A percentile compares a stretch with the other conserved stretches of the same genome.
These are phyloP conservation scores for Marasmius oreades DNA, from an alignment of 1,284 basidiomycete species.

Conservation along the genomic window DNA sequence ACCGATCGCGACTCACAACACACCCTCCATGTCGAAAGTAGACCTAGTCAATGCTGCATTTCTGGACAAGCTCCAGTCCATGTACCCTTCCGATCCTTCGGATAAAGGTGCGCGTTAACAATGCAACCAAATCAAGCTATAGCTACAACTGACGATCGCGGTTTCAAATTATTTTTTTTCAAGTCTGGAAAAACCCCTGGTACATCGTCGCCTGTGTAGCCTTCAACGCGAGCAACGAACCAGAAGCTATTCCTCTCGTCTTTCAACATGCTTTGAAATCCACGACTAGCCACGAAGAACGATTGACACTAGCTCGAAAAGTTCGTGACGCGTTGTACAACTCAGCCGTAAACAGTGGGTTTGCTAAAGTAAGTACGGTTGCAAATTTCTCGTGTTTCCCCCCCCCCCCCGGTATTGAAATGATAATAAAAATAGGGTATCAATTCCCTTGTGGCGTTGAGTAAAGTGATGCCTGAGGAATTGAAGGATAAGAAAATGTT, in stretches of 20 bases:
- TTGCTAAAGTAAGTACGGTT: conserved; percentile 52
- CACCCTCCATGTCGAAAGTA: too few relatives aligned
- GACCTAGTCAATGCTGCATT: too few relatives aligned
- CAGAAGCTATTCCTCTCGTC: conserved; percentile 51
- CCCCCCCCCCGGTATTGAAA: too few relatives aligned
- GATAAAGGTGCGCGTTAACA: too few relatives aligned
- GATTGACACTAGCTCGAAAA: conserved; percentile 40
- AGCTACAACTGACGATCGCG: too few relatives aligned
- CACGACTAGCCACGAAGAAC: conserved; percentile 28
- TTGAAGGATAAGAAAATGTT: conserved; percentile 34
- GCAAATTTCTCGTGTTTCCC: too few relatives aligned
- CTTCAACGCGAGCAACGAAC: conserved; percentile 51
- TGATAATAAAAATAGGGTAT: conserved; percentile 32
- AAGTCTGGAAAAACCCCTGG: conserved; percentile 42
- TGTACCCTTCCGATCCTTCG: too few relatives aligned
- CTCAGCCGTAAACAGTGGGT: conserved; percentile 49
- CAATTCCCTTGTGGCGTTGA: conserved; percentile 38
- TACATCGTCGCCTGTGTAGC: conserved; percentile 51
- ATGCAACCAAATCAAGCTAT: too few relatives aligned
- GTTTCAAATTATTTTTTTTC: too few relatives aligned
- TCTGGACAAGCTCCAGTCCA: too few relatives aligned
- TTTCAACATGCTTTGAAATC: conserved; percentile 41
- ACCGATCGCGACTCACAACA: too few relatives aligned
- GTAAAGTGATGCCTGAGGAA: conserved; percentile 38
- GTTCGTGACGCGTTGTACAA: conserved; percentile 57